phyloP scores from a whole-genome alignment of 768 basidiomycete species.

The Saitozyma sp. region DNA sequence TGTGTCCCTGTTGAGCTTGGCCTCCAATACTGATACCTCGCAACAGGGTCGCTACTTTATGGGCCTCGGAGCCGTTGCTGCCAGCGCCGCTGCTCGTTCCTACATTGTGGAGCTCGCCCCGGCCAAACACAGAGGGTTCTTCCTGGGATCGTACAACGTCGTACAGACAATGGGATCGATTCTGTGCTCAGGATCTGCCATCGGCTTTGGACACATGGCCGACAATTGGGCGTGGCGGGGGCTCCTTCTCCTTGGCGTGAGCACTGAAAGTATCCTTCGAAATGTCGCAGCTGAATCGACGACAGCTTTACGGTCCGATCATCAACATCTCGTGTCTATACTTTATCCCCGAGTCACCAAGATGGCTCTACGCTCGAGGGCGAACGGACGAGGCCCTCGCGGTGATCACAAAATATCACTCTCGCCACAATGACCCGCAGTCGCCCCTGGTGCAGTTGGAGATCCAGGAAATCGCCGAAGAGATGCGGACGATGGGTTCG shows the following conservation, averaged over 20 bases:
- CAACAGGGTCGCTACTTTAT: conserved; percentile 17
- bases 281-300: no score
- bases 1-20: conserved; percentile 49
- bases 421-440: conserved; percentile 56
- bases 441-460: conserved; percentile 61
- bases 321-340: conserved; percentile 58
- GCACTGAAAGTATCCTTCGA: no score
- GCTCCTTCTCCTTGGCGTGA: conserved; percentile 55
- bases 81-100: no score
- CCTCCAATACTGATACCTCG: no score
- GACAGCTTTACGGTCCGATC: conserved; percentile 54
- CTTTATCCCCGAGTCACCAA: conserved; percentile 61
- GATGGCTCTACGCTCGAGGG: conserved; percentile 58
- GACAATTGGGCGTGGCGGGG: conserved; percentile 55
- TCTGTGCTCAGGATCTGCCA: not conserved
- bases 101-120: conserved; percentile 56
- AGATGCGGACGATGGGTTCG: conserved; percentile 56
- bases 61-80: conserved; percentile 54
- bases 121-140: conserved; percentile 58
- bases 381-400: conserved; percentile 55
- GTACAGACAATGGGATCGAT: not conserved
- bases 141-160: conserved; percentile 61
- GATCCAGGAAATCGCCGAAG: conserved; percentile 61
- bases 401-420: conserved; percentile 60
- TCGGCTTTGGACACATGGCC: conserved; percentile 60